phyloP scores from a whole-genome alignment of 768 basidiomycete species.

The Dictyophora rubrovolvata region DNA sequence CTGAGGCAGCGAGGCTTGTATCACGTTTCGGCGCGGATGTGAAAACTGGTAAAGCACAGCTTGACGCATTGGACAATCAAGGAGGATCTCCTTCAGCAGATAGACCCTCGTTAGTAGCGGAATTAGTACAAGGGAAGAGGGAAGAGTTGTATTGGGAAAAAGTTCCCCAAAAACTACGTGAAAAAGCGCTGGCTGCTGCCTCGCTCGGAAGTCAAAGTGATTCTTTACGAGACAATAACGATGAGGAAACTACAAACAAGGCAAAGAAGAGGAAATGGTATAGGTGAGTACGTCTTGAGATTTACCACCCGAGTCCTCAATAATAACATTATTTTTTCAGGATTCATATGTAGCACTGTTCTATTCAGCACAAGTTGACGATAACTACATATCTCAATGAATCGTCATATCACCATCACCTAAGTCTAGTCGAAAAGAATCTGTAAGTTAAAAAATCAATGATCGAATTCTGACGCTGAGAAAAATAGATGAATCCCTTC shows the following conservation, averaged over 20 bases:
- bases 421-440: no score
- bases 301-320: no score
- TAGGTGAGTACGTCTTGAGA: no score
- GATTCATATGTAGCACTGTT: no score
- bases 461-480: no score
- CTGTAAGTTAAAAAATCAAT: no score
- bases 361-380: no score
- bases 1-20: conserved; percentile 35
- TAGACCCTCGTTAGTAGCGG: conserved; percentile 29
- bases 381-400: no score
- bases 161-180: conserved; percentile 62
- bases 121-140: conserved; percentile 49
- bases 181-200: conserved; percentile 39
- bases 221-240: not conserved
- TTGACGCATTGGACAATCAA: conserved; percentile 42
- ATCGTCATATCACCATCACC: no score
- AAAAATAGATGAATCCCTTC: no score
- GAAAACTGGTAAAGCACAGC: conserved; percentile 27
- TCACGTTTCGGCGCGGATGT: conserved; percentile 30
- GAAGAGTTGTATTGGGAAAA: conserved; percentile 75
- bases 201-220: not conserved
- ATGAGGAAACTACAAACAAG: not conserved
- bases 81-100: conserved; percentile 24
- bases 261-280: no score
- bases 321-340: no score